These are phyloP conservation scores for Teunomyces pallodes DNA, from an alignment of 805 yeast genomes.

Conservation along the genomic window DNA sequence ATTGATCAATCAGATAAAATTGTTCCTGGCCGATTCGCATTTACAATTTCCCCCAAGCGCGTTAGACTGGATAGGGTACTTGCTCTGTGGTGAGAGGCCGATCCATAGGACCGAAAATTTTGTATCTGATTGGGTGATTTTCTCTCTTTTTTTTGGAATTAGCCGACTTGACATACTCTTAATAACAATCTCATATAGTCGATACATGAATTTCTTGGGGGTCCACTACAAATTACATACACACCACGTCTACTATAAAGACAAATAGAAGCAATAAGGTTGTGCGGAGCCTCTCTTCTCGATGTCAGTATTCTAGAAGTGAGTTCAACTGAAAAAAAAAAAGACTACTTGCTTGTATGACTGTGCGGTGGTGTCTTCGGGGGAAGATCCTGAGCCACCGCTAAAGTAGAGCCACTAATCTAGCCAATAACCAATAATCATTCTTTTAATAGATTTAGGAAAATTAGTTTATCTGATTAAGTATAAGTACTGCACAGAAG, in stretches of 20 bases:
- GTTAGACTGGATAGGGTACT: background rate
- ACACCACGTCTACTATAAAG: background rate
- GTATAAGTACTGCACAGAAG: background rate
- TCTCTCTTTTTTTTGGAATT: background rate
- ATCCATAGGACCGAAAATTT: background rate
- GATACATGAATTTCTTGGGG: background rate
- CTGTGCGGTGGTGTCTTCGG: too few relatives aligned
- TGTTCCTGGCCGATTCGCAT: conserved; percentile 5
- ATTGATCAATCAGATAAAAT: conserved; percentile 8
- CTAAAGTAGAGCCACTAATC: background rate
- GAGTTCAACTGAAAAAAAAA: background rate
- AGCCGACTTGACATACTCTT: background rate
- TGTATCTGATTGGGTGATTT: background rate
- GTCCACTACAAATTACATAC: background rate
- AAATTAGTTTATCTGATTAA: background rate
- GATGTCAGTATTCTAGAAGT: too few relatives aligned
- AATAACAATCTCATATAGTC: background rate
- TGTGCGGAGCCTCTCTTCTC: too few relatives aligned
- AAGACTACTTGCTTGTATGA: background rate
- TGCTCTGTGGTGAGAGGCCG: background rate
- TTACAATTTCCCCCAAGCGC: background rate
- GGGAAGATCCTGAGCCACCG: background rate
- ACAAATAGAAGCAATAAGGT: background rate
- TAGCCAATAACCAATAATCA: background rate
- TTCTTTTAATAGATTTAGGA: background rate